Conservation (phyloP, 2,329 filamentous ascomycete species). For the Trichoderma guizhouense region DNA sequence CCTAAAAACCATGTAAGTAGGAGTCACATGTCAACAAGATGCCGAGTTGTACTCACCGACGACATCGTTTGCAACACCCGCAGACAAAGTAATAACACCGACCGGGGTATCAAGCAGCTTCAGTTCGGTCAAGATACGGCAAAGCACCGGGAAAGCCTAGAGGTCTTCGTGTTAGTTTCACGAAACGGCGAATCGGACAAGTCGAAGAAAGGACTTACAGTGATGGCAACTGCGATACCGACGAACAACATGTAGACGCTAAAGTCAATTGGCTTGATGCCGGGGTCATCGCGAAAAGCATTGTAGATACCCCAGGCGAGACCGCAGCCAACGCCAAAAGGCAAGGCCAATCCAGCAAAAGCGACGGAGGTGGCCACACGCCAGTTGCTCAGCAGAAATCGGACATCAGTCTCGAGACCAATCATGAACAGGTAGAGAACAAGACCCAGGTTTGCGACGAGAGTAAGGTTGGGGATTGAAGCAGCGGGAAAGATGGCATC, state of each 20-base stretch:
- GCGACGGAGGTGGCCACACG: slow-evolving; percentile 73
- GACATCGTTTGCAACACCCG: slow-evolving; percentile 87
- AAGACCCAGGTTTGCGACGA: slow-evolving; percentile 80
- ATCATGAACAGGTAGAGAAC: slow-evolving; percentile 86
- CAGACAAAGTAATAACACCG: slow-evolving; percentile 83
- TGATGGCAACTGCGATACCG: slow-evolving; percentile 90
- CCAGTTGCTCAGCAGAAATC: slow-evolving; percentile 77
- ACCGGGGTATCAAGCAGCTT: slow-evolving; percentile 81
- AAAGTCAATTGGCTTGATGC: slow-evolving; percentile 44
- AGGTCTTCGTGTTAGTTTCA: slow-evolving; percentile 65
- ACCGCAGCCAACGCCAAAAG: slow-evolving; percentile 76
- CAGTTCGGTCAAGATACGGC: slow-evolving; percentile 86
- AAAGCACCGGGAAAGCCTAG: slow-evolving; percentile 77
- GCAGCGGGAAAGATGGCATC: slow-evolving; percentile 70
- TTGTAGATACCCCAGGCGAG: slow-evolving; percentile 80
- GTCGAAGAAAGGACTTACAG: slow-evolving; percentile 35
- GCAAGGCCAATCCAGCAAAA: slow-evolving; percentile 73
- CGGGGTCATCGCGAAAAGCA: slow-evolving; percentile 55
- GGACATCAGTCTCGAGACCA: slow-evolving; percentile 80
- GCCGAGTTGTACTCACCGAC: slow-evolving; percentile 27
- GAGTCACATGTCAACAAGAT: neutral
- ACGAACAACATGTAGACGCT: slow-evolving; percentile 68
- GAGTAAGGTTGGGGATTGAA: slow-evolving; percentile 71
- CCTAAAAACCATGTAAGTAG: slow-evolving; percentile 24
- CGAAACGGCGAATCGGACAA: slow-evolving; percentile 60